phyloP scores from a whole-genome alignment of 2,329 filamentous ascomycete species.

The Grosmannia serpens region DNA sequence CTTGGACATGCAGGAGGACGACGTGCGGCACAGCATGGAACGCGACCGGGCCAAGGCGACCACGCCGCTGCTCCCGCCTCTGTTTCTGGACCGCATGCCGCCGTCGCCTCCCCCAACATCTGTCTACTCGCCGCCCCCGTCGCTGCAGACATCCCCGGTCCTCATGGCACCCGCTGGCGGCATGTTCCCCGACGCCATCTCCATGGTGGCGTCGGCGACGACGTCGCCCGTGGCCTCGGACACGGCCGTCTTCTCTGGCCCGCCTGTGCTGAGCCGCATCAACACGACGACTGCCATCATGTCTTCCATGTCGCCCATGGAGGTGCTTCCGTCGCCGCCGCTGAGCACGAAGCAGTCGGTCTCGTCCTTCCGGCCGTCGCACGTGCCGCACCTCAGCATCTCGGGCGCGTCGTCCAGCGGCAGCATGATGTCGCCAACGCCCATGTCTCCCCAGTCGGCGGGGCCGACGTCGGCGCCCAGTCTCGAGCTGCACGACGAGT shows the following conservation, averaged over 20 bases:
- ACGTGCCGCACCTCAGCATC: conserved; percentile 52
- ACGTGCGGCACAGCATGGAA: conserved; percentile 35
- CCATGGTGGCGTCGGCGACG: background rate
- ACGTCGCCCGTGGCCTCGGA: background rate
- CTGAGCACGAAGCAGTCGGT: conserved; percentile 68
- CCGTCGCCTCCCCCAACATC: conserved; percentile 24
- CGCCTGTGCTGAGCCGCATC: conserved; percentile 19
- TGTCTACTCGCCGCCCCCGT: conserved; percentile 62
- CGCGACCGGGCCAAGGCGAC: conserved; percentile 53
- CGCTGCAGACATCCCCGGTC: conserved; percentile 53
- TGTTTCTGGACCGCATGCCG: conserved; percentile 44
- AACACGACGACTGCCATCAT: background rate
- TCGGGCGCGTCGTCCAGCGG: conserved; percentile 36
- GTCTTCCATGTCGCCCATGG: background rate
- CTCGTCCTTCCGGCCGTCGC: conserved; percentile 56
- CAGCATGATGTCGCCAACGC: conserved; percentile 8
- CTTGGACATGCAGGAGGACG: conserved; percentile 39
- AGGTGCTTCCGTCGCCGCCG: conserved; percentile 49
- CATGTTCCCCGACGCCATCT: background rate
- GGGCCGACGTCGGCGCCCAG: conserved; percentile 18
- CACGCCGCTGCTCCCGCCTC: conserved; percentile 75
- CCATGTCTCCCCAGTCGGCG: conserved; percentile 20
- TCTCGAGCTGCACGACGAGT: conserved; percentile 63
- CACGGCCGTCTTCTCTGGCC: background rate
- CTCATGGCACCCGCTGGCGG: background rate